Evolutionary conservation across 1,284 basidiomycete species (phyloP).

Genomic region (Cutaneotrichosporon mucoides): DNA sequence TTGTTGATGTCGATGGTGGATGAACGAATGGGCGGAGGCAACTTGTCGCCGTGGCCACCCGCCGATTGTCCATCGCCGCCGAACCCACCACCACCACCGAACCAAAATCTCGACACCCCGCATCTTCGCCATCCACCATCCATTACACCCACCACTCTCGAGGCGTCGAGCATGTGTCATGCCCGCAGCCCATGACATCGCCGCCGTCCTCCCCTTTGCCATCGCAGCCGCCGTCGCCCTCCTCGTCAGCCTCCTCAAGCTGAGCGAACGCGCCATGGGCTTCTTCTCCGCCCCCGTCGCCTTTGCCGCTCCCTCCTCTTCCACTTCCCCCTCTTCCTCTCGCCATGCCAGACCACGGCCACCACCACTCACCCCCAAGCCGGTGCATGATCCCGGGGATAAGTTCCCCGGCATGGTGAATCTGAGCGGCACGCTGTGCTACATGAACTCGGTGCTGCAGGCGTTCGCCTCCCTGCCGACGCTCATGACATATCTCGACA

Average conservation of each 20-base stretch:
- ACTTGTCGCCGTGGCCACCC: too few relatives aligned
- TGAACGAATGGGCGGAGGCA: background rate
- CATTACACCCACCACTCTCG: too few relatives aligned
- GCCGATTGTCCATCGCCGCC: too few relatives aligned
- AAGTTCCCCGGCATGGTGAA: conserved; percentile 81
- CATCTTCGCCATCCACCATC: too few relatives aligned
- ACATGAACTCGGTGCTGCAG: conserved; percentile 90
- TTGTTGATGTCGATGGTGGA: background rate
- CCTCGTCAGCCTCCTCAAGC: background rate
- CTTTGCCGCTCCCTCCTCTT: background rate
- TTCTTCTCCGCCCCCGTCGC: conserved; percentile 6
- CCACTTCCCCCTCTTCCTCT: background rate
- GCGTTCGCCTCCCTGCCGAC: conserved; percentile 77
- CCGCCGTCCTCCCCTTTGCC: conserved; percentile 3
- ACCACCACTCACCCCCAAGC: background rate
- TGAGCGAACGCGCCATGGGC: conserved; percentile 10
- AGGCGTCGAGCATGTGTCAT: conserved; percentile 8
- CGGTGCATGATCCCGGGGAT: conserved; percentile 7
- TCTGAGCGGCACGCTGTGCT: conserved; percentile 89
- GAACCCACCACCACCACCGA: background rate
- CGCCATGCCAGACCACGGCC: background rate
- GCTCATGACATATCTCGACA: conserved; percentile 67
- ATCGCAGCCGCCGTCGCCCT: background rate
- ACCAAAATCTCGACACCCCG: background rate
- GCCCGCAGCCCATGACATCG: conserved; percentile 9